Evolutionary conservation across 176 grass and related monocot species (phyloP).

Genomic region (Avena sativa): DNA sequence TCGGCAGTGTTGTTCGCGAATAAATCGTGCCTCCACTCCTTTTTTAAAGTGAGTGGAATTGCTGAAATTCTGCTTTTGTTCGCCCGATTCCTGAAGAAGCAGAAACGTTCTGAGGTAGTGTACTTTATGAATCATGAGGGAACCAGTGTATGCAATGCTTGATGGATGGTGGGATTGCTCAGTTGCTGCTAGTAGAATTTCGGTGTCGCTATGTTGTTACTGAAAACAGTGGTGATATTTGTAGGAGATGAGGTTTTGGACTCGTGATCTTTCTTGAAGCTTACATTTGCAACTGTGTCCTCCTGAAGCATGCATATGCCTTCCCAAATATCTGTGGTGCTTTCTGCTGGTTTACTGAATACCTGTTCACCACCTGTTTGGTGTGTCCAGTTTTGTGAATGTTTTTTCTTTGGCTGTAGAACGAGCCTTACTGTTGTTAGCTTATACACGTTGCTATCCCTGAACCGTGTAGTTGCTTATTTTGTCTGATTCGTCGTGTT

Average conservation of each 20-base stretch:
- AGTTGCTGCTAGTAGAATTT: neutral
- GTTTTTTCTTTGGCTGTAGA: conserved; percentile 9
- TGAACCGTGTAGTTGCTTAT: neutral
- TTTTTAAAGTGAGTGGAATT: neutral
- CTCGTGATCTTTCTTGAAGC: neutral
- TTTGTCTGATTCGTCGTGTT: neutral
- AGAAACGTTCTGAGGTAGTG: neutral
- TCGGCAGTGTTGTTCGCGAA: neutral
- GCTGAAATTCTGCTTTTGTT: neutral
- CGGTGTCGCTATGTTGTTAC: neutral
- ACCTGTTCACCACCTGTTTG: conserved; percentile 19
- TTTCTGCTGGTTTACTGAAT: neutral
- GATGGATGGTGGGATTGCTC: conserved; percentile 6
- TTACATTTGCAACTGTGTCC: neutral
- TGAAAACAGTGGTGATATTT: neutral
- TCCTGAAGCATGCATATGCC: neutral
- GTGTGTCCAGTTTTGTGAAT: neutral
- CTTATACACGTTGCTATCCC: conserved; percentile 16
- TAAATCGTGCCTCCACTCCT: neutral
- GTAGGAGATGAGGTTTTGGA: conserved; percentile 10
- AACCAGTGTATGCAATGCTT: conserved; percentile 6
- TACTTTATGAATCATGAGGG: neutral
- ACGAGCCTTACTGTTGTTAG: neutral
- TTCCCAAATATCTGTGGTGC: neutral
- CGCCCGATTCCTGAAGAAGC: conserved; percentile 32